Conservation (phyloP, 306 rosid genomes). For the Arachis hypogaea region DNA sequence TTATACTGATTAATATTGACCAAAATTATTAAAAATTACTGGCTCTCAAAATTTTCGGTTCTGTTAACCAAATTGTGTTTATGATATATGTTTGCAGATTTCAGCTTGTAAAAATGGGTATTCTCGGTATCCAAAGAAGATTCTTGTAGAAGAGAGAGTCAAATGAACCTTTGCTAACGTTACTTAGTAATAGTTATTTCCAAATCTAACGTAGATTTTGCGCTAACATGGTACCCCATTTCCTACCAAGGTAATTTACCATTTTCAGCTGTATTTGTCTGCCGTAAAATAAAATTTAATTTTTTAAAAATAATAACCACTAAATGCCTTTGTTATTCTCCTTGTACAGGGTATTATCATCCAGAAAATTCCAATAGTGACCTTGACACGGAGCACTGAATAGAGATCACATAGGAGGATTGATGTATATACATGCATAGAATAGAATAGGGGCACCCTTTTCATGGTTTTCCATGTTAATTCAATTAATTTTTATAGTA, state of each 20-base stretch:
- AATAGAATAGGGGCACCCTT: neutral
- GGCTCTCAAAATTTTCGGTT: too few species aligned
- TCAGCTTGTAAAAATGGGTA: constrained; percentile 73
- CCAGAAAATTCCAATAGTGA: constrained; percentile 1
- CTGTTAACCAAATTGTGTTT: neutral
- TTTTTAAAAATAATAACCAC: neutral
- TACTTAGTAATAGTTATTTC: neutral
- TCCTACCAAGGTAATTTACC: constrained; percentile 24
- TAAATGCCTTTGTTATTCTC: neutral
- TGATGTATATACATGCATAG: neutral
- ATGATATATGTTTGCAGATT: constrained; percentile 49
- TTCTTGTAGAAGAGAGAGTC: constrained; percentile 56
- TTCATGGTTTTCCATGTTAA: neutral
- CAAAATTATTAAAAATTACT: too few species aligned
- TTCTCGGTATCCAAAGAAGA: constrained; percentile 65
- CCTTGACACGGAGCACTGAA: constrained; percentile 10
- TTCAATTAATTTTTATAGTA: constrained; percentile 1
- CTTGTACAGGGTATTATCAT: constrained; percentile 19
- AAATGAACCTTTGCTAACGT: constrained; percentile 33
- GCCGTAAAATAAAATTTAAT: neutral
- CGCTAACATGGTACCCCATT: neutral
- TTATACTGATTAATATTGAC: too few species aligned
- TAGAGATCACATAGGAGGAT: too few species aligned
- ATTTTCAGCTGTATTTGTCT: neutral
- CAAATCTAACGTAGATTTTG: constrained; percentile 15